Evolutionary conservation across 2,329 filamentous ascomycete genomes (phyloP).

Genomic region (Thelonectria blattea): DNA sequence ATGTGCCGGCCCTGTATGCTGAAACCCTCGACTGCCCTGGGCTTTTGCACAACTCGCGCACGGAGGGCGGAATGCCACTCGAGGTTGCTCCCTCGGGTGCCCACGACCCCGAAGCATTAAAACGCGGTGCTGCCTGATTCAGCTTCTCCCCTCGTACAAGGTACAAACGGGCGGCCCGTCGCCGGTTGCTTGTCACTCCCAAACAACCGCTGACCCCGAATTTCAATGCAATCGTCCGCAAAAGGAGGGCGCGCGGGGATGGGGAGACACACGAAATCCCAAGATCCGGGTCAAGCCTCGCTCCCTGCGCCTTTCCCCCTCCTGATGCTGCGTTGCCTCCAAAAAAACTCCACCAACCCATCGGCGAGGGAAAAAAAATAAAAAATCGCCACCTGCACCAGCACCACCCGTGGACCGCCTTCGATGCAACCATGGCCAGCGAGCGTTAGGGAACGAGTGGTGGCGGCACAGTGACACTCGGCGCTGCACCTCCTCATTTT

Average conservation of each 20-base stretch:
- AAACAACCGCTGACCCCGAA: neutral
- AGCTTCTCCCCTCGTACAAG: neutral
- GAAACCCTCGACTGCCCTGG: neutral
- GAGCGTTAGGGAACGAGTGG: neutral
- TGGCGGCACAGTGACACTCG: constrained; percentile 7
- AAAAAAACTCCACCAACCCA: neutral
- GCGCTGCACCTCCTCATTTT: constrained; percentile 12
- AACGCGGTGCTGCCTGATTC: too few relatives aligned
- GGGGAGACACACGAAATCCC: neutral
- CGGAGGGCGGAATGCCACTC: too few relatives aligned
- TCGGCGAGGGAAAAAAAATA: neutral
- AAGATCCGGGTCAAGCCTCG: constrained; percentile 3
- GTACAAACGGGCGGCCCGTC: neutral
- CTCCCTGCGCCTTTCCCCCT: neutral
- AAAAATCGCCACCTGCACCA: neutral
- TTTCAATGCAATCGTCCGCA: neutral
- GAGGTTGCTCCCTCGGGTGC: too few relatives aligned
- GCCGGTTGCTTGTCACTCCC: neutral
- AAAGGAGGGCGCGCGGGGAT: too few relatives aligned
- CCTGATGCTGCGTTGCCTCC: neutral
- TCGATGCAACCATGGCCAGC: constrained; percentile 1
- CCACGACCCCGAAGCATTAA: too few relatives aligned
- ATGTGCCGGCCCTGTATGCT: neutral
- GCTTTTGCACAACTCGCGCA: neutral
- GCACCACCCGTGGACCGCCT: too few relatives aligned